These are phyloP conservation scores for Lepidium sativum DNA, from an alignment of 345 rosid species.

Conservation along the genomic window DNA sequence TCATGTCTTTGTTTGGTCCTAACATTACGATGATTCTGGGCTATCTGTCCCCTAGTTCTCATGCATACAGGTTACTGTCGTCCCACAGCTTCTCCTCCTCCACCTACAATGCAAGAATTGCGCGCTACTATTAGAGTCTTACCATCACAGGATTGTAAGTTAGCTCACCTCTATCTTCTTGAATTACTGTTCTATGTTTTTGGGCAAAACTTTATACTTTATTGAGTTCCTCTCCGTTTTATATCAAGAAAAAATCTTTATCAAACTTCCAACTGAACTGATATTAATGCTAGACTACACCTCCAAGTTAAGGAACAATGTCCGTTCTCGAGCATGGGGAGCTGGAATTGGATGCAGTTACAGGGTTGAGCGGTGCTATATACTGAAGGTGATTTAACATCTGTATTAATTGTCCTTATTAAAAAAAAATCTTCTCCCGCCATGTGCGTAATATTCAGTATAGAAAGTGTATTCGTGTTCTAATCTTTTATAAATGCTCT, in stretches of 20 bases:
- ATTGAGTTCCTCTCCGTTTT: background rate
- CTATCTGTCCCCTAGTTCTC: conserved; percentile 58
- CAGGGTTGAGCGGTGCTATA: conserved; percentile 91
- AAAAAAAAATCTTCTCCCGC: background rate
- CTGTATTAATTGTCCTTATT: background rate
- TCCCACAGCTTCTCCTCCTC: conserved; percentile 95
- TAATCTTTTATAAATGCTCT: background rate
- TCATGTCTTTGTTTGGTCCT: conserved; percentile 2
- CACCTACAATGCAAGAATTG: conserved; percentile 90
- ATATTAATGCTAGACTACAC: conserved; percentile 52
- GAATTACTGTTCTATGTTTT: background rate
- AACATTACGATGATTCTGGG: conserved; percentile 18
- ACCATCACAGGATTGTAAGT: conserved; percentile 90
- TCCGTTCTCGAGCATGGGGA: conserved; percentile 99
- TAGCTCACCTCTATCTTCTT: conserved; percentile 3
- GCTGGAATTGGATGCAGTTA: conserved; percentile 98
- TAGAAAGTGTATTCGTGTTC: background rate
- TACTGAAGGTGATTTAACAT: conserved; percentile 65
- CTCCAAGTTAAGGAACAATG: conserved; percentile 92
- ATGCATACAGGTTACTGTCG: conserved; percentile 99
- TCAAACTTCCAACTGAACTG: background rate
- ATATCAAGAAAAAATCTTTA: background rate
- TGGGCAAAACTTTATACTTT: background rate
- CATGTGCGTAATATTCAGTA: background rate
- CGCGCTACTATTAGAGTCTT: conserved; percentile 73